Base-by-base conservation (phyloP, 2,329 filamentous ascomycete genomes). In the Xenoacremonium recifei region DNA sequence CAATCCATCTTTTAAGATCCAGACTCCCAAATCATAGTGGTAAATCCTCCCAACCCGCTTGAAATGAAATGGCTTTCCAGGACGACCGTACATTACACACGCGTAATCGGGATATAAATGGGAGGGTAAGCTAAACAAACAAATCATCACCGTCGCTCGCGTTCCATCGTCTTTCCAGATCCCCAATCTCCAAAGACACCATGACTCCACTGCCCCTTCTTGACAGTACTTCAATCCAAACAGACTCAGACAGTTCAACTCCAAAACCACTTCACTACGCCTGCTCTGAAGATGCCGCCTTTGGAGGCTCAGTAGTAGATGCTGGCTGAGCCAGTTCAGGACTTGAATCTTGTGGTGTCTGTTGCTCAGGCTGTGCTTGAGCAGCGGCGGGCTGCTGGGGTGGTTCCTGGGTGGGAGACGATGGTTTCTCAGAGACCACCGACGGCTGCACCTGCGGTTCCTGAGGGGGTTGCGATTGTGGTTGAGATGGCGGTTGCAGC, bases 1-100 rank as follows among this genome's bases (percentile, higher is more conserved):
- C 39, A 21, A 40, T 46, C 40, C 39, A 36, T 53, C 41, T 44
- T 47, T 44, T 54, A 37, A 42, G 35, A 41, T 41, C 50, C 9
- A 9, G 23, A 13, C 23, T 13, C 46, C 40, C 54, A 54, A 51
- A 52, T 51, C 54, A 46, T 45, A 42, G 45, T 37, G 13, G 13
- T 27, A 9, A 50, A 38, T 30, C 17, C 44, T 37, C 49, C 47
- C 46, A 43, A 44, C 50, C 50, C 52, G 48, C 52, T 54, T 20
- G 30, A 48, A 51, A 40, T 34, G 39, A 20, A 48, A 48, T n/a
- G 42, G 21, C 44, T 46, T 38, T 18, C 34, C 47, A 38, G 31
- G 39, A 39, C 42, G n/a, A n/a, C n/a, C n/a, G n/a, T 49, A 51
- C 45, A 58, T 54, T 58, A 54, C 53, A 58, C 49, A 45, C 36